Percentiles rank a stretch among this genome's conserved stretches.
These are phyloP conservation scores for Macrotyloma uniflorum DNA, from an alignment of 306 rosid species.

Conservation along the genomic window DNA sequence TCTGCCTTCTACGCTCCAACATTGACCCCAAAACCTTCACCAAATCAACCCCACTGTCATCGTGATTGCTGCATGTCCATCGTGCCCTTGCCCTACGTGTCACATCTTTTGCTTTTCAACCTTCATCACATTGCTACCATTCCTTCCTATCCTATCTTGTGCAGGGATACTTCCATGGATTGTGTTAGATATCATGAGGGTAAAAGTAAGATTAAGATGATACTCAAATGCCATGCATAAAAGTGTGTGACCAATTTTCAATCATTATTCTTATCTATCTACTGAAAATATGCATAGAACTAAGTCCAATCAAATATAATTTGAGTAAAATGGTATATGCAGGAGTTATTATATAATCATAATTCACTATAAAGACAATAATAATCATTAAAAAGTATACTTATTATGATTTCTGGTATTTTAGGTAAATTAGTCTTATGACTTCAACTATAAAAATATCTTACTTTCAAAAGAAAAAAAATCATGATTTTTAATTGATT, in stretches of 20 bases:
- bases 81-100: neutral
- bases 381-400: too few relatives aligned
- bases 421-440: too few relatives aligned
- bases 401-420: too few relatives aligned
- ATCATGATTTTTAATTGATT: too few relatives aligned
- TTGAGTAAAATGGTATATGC: too few relatives aligned
- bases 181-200: neutral
- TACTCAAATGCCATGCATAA: neutral
- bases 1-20: slow-evolving; percentile 13
- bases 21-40: slow-evolving; percentile 28
- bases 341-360: too few relatives aligned
- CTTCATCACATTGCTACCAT: neutral
- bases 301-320: too few relatives aligned
- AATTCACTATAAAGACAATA: too few relatives aligned
- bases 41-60: slow-evolving; percentile 33
- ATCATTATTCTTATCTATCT: neutral
- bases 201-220: neutral
- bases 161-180: neutral
- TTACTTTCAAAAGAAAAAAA: too few relatives aligned
- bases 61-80: neutral
- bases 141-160: neutral
- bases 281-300: neutral
- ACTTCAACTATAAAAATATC: too few relatives aligned
- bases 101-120: slow-evolving; percentile 34
- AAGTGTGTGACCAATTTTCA: neutral